phyloP scores from a whole-genome alignment of 148 eudicot species.

The Amaranthus hypochondriacus region DNA sequence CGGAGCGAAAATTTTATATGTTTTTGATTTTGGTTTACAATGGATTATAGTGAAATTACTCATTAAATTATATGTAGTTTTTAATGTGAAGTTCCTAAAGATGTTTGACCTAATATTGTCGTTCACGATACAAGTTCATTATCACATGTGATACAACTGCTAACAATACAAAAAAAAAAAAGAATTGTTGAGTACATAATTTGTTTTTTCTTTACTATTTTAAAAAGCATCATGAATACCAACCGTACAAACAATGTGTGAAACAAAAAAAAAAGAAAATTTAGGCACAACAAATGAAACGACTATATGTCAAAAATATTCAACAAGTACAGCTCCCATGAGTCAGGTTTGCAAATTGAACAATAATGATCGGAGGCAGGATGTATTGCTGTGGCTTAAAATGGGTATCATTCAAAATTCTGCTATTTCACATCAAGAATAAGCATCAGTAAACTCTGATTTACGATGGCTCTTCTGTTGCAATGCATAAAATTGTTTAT shows the following conservation, averaged over 20 bases:
- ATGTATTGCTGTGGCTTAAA: conserved; percentile 26
- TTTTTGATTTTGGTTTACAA: no score
- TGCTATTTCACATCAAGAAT: conserved; percentile 8
- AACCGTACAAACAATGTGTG: conserved; percentile 3
- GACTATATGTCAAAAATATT: background rate
- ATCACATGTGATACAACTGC: no score
- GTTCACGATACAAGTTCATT: no score
- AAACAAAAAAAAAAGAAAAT: background rate
- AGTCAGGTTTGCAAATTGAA: conserved; percentile 6
- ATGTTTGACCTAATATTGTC: no score
- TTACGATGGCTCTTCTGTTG: background rate
- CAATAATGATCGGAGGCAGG: background rate
- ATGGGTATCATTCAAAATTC: conserved; percentile 17
- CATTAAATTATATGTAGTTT: no score
- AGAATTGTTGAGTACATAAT: no score
- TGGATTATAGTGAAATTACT: no score
- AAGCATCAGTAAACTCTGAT: background rate
- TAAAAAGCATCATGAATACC: background rate
- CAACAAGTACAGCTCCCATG: conserved; percentile 8
- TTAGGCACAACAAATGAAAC: background rate
- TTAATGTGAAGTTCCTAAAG: no score
- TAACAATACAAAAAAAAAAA: no score
- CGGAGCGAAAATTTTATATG: no score
- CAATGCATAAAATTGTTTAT: conserved; percentile 4
- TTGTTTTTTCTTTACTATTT: background rate